Evolutionary conservation across 768 basidiomycete genomes (phyloP), one percentile per base, ranked within the genome.

Genomic region (Hysterangium stoloniferum): DNA sequence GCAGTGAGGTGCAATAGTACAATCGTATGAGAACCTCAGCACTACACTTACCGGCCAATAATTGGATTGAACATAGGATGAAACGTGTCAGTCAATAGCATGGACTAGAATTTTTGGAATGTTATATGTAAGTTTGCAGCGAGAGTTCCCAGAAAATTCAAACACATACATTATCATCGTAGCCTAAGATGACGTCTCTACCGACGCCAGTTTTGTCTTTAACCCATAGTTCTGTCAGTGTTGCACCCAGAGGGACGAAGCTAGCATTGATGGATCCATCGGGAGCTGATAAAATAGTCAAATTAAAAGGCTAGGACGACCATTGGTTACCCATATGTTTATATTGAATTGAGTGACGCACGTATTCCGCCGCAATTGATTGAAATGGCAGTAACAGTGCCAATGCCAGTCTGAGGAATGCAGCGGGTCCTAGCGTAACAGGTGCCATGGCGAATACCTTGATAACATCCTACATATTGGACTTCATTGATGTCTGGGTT

Each of bases 221-320:
- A 2, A 78, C 76, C 73, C 73, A 76, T 3, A 80, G 61, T 53
- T 78, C 72, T 2, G 76, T 77, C 59, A 79, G 56, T 1, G 76
- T 78, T 24, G 78, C 74, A 4, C 80, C 79, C 48, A 77, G 68
- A 2, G 74, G 72, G 12, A 80, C 75, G 53, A 80, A 79, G 45
- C 73, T 78, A 13, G 78, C 79, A 4, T 68, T 72, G 52, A 78
- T 69, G n/a, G 76, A 78, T 5, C 72, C 74, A 58, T 80, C 78
- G 0, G 75, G 74, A 1, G 77, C 71, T 7, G 66, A 63, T 45
- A 80, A 59, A 28, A 69, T 71, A 2, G 71, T 73, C 13, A 70
- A 53, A 49, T 78, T 71, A 59, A 78, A 76, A 0, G 74, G 73
- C 75, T 77, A 38, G n/a, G n/a, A n/a, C n/a, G n/a, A n/a, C n/a